These are phyloP conservation scores for Magnaporthales sp. DNA, from an alignment of 2,329 filamentous ascomycete species.

Conservation along the genomic window DNA sequence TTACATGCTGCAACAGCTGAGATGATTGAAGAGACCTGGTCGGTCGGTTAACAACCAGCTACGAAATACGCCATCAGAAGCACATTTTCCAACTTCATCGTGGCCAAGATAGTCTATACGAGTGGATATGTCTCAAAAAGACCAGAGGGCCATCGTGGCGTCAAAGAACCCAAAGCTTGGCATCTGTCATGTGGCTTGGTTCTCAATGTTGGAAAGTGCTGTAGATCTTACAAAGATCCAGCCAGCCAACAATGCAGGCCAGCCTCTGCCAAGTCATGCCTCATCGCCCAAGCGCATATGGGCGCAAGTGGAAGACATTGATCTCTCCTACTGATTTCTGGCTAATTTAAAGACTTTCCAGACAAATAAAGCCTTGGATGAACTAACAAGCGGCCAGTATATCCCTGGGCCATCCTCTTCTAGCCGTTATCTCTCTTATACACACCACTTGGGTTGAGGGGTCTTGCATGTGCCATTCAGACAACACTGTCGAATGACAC, in stretches of 20 bases:
- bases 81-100: background rate
- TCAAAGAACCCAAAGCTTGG: background rate
- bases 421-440: background rate
- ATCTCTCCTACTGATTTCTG: background rate
- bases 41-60: background rate
- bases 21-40: background rate
- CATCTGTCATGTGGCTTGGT: background rate
- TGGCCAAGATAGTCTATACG: background rate
- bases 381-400: background rate
- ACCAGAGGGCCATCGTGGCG: background rate
- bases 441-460: background rate
- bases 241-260: background rate
- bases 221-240: background rate
- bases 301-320: no score
- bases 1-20: background rate
- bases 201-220: background rate
- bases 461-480: background rate
- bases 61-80: background rate
- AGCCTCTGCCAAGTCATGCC: background rate
- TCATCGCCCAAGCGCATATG: background rate
- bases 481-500: background rate
- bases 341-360: no score
- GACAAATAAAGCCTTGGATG: background rate
- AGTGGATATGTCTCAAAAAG: background rate
- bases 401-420: background rate